Evolutionary conservation across 1,139 yeast species (phyloP).

Genomic region (Diutina sp.): DNA sequence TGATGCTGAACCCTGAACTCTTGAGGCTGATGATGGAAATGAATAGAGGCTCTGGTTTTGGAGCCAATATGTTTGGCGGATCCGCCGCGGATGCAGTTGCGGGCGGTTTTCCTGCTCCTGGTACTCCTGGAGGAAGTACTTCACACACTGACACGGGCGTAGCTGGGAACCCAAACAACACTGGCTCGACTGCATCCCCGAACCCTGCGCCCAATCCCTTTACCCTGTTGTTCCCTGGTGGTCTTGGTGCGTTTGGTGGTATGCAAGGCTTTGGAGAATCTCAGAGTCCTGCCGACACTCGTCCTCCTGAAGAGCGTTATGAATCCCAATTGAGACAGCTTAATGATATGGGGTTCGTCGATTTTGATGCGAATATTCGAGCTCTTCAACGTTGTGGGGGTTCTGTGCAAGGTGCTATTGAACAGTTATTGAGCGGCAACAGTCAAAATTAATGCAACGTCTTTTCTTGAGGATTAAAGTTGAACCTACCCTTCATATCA

Average conservation of each 20-base stretch:
- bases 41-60: conserved; percentile 29
- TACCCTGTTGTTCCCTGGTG: conserved; percentile 23
- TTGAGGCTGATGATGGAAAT: conserved; percentile 73
- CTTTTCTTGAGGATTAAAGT: not conserved
- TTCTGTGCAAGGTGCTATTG: conserved; percentile 93
- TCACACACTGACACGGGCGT: conserved; percentile 7
- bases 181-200: conserved; percentile 4
- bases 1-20: conserved; percentile 78
- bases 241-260: conserved; percentile 10
- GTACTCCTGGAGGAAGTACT: conserved; percentile 14
- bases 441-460: not conserved
- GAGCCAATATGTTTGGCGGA: conserved; percentile 4
- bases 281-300: conserved; percentile 40
- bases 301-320: conserved; percentile 95
- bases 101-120: conserved; percentile 45
- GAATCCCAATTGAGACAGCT: conserved; percentile 84
- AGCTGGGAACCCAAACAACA: conserved; percentile 2
- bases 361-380: conserved; percentile 80
- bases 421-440: conserved; percentile 42
- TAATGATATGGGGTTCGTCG: conserved; percentile 93
- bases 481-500: too few species aligned
- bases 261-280: conserved; percentile 20
- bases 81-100: conserved; percentile 9
- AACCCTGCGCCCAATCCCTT: not conserved
- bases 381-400: conserved; percentile 95